Conservation (phyloP, 2,329 filamentous ascomycete species). For the Penicillium sclerotigenum region DNA sequence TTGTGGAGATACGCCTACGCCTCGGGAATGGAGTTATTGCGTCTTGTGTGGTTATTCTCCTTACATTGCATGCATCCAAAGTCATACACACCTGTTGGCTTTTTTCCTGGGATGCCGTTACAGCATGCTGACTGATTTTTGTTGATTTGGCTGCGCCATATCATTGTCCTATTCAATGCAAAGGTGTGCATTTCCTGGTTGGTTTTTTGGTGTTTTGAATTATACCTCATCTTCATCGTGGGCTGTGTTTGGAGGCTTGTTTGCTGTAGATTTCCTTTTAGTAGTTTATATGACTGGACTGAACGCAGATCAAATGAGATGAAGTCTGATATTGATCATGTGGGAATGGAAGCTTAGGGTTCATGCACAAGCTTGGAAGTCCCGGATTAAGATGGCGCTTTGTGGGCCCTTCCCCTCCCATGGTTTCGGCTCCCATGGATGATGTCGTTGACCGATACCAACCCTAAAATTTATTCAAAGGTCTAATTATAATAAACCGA, state of each 20-base stretch:
- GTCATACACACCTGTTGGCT: neutral
- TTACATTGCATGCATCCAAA: neutral
- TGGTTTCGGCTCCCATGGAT: neutral
- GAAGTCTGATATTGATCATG: neutral
- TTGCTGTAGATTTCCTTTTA: neutral
- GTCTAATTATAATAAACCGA: neutral
- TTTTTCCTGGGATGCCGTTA: neutral
- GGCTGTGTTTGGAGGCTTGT: neutral
- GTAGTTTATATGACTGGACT: neutral
- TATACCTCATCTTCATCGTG: neutral
- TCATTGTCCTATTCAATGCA: neutral
- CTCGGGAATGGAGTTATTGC: constrained; percentile 1
- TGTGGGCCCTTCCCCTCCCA: neutral
- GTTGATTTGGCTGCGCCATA: neutral
- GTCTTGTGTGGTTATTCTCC: neutral
- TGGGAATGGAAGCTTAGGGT: neutral
- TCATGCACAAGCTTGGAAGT: neutral
- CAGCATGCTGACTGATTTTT: neutral
- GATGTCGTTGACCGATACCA: neutral
- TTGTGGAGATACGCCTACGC: neutral
- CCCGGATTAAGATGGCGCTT: neutral
- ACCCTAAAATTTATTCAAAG: neutral
- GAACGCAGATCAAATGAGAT: neutral
- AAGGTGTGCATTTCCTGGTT: neutral
- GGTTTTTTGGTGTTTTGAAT: neutral